Conservation (phyloP, 257 asterid species). For the Misopates orontium region DNA sequence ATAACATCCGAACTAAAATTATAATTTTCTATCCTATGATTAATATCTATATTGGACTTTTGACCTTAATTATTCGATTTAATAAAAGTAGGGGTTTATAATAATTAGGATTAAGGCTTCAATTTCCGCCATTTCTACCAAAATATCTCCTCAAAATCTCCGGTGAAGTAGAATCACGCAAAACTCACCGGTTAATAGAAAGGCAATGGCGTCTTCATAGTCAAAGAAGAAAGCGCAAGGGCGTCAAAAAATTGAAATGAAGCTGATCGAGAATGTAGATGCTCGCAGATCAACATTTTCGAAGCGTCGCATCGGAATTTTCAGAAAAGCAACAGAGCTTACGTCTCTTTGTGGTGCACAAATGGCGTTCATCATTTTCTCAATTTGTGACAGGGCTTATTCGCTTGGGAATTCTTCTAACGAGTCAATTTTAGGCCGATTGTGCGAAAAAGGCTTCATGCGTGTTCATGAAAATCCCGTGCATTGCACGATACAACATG, state of each 20-base stretch:
- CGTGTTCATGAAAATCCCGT: neutral
- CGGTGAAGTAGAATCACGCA: too few relatives aligned
- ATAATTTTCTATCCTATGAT: too few relatives aligned
- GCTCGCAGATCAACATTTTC: slow-evolving; percentile 25
- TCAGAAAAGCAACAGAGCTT: slow-evolving; percentile 33
- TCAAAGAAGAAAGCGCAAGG: slow-evolving; percentile 1
- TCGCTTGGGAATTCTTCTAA: slow-evolving; percentile 11
- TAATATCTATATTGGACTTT: too few relatives aligned
- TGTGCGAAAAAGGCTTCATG: neutral
- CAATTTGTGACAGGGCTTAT: slow-evolving; percentile 7
- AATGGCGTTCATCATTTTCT: slow-evolving; percentile 14
- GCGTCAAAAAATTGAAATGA: slow-evolving; percentile 31
- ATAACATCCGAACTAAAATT: too few relatives aligned
- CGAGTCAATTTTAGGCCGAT: neutral
- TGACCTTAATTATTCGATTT: too few relatives aligned
- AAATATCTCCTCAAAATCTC: too few relatives aligned
- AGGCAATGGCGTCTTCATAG: slow-evolving; percentile 23
- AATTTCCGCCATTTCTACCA: too few relatives aligned
- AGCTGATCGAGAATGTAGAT: slow-evolving; percentile 16
- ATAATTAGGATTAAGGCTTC: too few relatives aligned
- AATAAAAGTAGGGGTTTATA: too few relatives aligned
- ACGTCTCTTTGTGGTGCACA: slow-evolving; percentile 29
- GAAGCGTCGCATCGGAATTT: slow-evolving; percentile 29
- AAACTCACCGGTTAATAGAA: too few relatives aligned
- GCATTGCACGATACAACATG: neutral